Evolutionary conservation across 768 basidiomycete genomes (phyloP), one percentile per base, ranked within the genome.

Genomic region (Sistotremastrum suecicum): DNA sequence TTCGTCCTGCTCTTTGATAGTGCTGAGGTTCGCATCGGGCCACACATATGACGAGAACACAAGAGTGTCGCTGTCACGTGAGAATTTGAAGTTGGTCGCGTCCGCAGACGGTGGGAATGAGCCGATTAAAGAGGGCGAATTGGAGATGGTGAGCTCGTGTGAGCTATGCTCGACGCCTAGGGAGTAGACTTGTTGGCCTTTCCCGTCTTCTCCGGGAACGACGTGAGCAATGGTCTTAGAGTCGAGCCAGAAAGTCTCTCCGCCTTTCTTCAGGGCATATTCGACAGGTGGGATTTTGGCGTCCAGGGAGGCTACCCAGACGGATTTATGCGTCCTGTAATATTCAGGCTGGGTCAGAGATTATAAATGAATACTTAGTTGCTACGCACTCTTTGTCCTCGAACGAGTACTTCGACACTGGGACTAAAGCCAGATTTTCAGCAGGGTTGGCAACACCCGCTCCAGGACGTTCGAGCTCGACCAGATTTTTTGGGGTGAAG

Each of bases 31-130:
- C 1, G 80, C 81, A 49, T 92, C 84, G 2, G 74, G 62, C 57
- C 85, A 82, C 4, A 94, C 88, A 45, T 76, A 69, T 34, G 85
- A 87, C 0, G 88, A 84, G 66, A 99, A 97, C 5, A 88, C 78
- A 35, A 99, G 72, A 40, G 71, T 54, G 10, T 75, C 75, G 3
- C 72, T 65, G n/a, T 63, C 56, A 30, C 65, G 51, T 31, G 71
- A 71, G 57, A 75, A 83, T 44, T 72, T 75, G 66, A 88, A 89
- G 64, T 86, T 85, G 30, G 34, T 42, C 39, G 72, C 62, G 1
- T 75, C 75, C 32, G 74, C 71, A 46, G 74, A 72, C 39, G 79
- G 76, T 6, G 84, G 84, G 58, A 87, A 73, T 35, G 68, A 72
- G 41, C 78, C 83, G 39, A 84, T 66, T 29, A 75, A 62, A 28